Conservation (phyloP, 371 early-diverging fungal species). For the Syncephalastrum monosporum region DNA sequence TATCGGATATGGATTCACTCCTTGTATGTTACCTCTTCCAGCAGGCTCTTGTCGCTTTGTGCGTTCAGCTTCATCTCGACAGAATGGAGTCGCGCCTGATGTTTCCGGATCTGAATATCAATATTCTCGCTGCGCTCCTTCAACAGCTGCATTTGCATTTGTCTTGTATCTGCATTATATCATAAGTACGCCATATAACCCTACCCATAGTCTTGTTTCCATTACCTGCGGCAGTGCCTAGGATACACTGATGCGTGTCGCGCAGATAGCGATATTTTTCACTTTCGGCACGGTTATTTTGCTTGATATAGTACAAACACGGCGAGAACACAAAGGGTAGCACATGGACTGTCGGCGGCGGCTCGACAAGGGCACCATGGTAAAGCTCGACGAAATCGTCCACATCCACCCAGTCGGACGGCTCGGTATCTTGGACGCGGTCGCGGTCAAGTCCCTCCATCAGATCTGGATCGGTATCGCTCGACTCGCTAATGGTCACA, state of each 20-base stretch:
- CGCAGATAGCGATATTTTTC: constrained; percentile 42
- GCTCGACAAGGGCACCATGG: constrained; percentile 8
- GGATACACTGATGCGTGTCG: constrained; percentile 49
- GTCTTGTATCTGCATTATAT: constrained; percentile 45
- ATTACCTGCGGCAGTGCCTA: constrained; percentile 50
- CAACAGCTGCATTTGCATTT: constrained; percentile 55
- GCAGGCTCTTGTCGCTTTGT: constrained; percentile 16
- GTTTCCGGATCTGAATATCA: constrained; percentile 57
- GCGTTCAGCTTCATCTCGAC: constrained; percentile 34
- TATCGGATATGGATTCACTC: not conserved
- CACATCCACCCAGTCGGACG: constrained; percentile 46
- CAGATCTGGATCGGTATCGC: constrained; percentile 24
- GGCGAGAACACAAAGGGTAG: constrained; percentile 65
- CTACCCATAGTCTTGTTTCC: not conserved
- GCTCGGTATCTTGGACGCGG: constrained; percentile 36
- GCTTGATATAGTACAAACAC: constrained; percentile 59
- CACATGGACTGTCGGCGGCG: constrained; percentile 39
- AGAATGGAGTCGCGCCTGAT: constrained; percentile 36
- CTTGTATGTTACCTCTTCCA: constrained; percentile 28
- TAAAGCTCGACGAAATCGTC: constrained; percentile 50
- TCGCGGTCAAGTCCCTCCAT: constrained; percentile 38
- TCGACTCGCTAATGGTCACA: constrained; percentile 15
- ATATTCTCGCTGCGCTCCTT: constrained; percentile 57
- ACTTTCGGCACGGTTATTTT: constrained; percentile 42
- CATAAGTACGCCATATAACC: not conserved